Conservation (phyloP, 768 basidiomycete species). For the Lentinula edodes region DNA sequence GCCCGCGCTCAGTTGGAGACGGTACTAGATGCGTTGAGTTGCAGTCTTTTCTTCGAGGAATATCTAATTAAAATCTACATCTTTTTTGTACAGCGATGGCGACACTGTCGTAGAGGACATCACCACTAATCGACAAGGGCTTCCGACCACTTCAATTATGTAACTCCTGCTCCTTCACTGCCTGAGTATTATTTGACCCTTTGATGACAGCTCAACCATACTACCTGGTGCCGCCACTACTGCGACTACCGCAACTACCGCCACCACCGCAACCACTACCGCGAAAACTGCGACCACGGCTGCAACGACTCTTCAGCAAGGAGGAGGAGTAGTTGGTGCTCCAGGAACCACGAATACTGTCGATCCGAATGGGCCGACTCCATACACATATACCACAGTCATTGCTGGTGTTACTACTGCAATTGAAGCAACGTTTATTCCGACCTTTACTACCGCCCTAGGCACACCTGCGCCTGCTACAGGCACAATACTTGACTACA, state of each 20-base stretch:
- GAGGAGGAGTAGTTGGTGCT: not conserved
- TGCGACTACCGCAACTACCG: not conserved
- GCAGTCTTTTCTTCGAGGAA: not conserved
- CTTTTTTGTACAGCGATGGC: not conserved
- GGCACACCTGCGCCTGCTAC: not conserved
- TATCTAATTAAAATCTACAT: not conserved
- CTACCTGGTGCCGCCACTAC: not conserved
- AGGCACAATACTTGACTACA: constrained; percentile 4
- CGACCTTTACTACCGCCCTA: not conserved
- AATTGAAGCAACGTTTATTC: constrained; percentile 3
- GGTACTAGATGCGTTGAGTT: constrained; percentile 1
- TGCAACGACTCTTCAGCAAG: not conserved
- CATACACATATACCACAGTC: constrained; percentile 9
- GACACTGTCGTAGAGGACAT: constrained; percentile 3
- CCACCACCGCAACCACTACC: not conserved
- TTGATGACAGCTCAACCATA: not conserved
- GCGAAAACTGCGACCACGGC: not conserved
- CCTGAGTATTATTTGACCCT: not conserved
- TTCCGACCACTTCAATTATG: constrained; percentile 1
- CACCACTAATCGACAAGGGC: not conserved
- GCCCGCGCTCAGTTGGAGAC: constrained; percentile 6
- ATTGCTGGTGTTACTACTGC: constrained; percentile 3
- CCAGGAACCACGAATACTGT: not conserved
- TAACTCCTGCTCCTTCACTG: not conserved
- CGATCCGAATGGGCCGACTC: not conserved